phyloP scores from a whole-genome alignment of 2,329 filamentous ascomycete genomes.

The Epichloe glyceriae region DNA sequence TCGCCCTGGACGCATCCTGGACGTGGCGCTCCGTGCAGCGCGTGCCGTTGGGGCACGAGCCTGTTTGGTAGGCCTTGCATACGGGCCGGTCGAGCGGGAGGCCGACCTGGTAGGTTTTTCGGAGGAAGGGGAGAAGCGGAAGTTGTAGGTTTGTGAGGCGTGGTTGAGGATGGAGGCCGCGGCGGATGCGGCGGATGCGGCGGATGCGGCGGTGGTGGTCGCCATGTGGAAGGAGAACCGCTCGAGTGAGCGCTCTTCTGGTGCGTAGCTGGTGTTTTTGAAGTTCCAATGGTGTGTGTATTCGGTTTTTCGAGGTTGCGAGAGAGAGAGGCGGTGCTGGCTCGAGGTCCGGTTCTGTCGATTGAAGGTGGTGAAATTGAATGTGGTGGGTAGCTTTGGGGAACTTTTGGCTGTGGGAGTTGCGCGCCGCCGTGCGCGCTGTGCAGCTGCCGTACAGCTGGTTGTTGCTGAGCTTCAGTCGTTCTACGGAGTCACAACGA shows the following conservation, averaged over 20 bases:
- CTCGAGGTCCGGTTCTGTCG: neutral
- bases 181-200: conserved; percentile 13
- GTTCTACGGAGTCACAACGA: no score
- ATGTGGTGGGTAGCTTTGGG: no score
- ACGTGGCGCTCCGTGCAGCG: conserved; percentile 76
- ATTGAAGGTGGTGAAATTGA: neutral
- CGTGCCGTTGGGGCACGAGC: conserved; percentile 75
- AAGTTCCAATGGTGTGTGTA: no score
- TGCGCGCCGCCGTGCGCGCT: neutral
- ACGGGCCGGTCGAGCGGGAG: conserved; percentile 65
- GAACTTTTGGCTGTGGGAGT: neutral
- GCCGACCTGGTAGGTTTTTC: conserved; percentile 70
- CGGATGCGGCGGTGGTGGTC: conserved; percentile 8
- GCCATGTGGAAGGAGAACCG: conserved; percentile 13
- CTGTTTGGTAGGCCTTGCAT: conserved; percentile 76
- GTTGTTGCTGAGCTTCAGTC: no score
- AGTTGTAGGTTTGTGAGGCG: conserved; percentile 46
- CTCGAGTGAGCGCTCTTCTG: neutral
- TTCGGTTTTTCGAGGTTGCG: no score
- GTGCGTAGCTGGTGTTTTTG: neutral
- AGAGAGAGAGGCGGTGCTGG: neutral
- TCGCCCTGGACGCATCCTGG: conserved; percentile 20
- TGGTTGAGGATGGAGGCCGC: conserved; percentile 42
- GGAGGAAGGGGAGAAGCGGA: conserved; percentile 82
- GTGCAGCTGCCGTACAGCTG: no score